Percentiles rank a stretch among this genome's conserved stretches.
These are phyloP conservation scores for Cyclospora cayetanensis DNA, from an alignment of 169 alveolate species.

Conservation along the genomic window DNA sequence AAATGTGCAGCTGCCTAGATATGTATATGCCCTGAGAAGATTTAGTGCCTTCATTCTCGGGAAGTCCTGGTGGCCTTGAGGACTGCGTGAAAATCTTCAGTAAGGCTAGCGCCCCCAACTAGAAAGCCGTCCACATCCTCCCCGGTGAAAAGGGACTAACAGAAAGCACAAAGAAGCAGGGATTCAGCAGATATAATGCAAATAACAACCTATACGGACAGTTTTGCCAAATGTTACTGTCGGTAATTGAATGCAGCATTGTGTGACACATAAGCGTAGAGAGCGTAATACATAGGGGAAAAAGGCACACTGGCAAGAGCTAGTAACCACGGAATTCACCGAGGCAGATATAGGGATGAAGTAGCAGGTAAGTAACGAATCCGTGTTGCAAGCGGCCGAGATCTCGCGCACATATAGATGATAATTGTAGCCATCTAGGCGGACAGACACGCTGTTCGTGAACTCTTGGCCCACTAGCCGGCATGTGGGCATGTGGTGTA, in stretches of 20 bases:
- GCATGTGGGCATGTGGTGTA: too few relatives aligned
- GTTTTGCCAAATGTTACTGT: background rate
- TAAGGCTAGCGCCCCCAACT: conserved; percentile 98
- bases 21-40: too few relatives aligned
- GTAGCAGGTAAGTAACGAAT: background rate
- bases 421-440: background rate
- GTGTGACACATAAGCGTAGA: background rate
- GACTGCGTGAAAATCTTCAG: conserved; percentile 92
- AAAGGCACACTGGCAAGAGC: background rate
- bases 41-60: background rate
- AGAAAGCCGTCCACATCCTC: conserved; percentile 98
- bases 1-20: too few relatives aligned
- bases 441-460: background rate
- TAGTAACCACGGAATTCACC: background rate
- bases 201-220: background rate
- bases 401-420: background rate
- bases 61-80: conserved; percentile 73
- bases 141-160: conserved; percentile 85
- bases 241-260: background rate
- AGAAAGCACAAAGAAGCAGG: conserved; percentile 64
- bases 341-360: background rate
- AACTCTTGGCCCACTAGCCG: too few relatives aligned
- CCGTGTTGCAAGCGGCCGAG: background rate
- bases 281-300: background rate
- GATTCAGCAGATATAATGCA: background rate